Percentiles rank a stretch among this genome's conserved stretches.
Conservation (phyloP, 306 rosid genomes). For the Hylodesmum podocarpum region DNA sequence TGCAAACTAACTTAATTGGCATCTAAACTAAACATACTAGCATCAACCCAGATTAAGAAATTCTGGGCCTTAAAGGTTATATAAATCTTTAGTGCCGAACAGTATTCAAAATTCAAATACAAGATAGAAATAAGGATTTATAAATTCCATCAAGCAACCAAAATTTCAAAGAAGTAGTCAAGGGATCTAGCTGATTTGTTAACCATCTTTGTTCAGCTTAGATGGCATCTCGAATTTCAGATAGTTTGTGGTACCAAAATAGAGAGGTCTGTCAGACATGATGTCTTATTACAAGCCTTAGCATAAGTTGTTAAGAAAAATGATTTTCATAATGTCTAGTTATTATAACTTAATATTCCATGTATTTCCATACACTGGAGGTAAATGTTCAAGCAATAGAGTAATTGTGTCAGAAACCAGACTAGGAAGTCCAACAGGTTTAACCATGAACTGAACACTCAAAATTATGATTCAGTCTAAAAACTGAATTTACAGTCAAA, state of each 20-base stretch:
- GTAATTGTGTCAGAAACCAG: background rate
- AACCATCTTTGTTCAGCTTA: background rate
- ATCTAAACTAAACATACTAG: slow-evolving; percentile 28
- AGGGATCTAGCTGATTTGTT: background rate
- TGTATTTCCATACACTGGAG: slow-evolving; percentile 3
- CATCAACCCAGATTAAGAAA: slow-evolving; percentile 4
- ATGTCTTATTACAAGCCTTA: background rate
- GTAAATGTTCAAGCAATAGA: background rate
- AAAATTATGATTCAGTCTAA: background rate
- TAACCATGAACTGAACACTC: background rate
- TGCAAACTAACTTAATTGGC: slow-evolving; percentile 11
- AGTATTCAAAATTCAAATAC: slow-evolving; percentile 4
- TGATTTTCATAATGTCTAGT: background rate
- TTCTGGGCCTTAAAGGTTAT: background rate
- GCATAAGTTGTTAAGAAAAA: background rate
- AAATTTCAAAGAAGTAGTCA: background rate
- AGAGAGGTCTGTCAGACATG: background rate
- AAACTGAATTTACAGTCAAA: background rate
- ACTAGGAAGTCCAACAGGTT: background rate
- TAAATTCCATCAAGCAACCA: background rate
- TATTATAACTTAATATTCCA: background rate
- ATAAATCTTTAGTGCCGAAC: slow-evolving; percentile 7
- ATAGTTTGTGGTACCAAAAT: background rate
- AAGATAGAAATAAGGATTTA: background rate
- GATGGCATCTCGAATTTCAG: slow-evolving; percentile 12